Base-by-base conservation (phyloP, 345 rosid genomes). In the Clausena lansium region DNA sequence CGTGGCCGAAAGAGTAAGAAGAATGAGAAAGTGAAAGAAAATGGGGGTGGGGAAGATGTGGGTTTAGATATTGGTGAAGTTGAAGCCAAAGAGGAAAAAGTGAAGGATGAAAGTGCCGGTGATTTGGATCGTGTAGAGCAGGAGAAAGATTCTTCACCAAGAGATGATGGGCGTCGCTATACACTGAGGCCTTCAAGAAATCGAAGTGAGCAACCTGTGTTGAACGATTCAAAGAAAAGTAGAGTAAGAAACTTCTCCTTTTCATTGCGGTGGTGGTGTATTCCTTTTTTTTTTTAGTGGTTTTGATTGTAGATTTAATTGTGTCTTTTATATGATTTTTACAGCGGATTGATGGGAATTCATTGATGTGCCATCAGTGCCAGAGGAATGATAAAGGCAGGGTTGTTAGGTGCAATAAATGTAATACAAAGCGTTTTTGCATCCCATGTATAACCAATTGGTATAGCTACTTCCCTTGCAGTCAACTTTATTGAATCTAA, bases 281-380 rank as follows among this genome's bases (percentile, higher is more conserved):
- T 19, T 64, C 1, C 7, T 19, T 17, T 15, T 38, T 27, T 4
- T 58, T 9, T 6, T 17, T 41, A 39, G 3, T 73, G 4, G 4
- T 14, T 68, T 58, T 73, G 13, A 7, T 10, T 63, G 11, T 17
- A 3, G 10, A 24, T 20, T n/a, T 38, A 57, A 20, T 54, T 9
- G 32, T 35, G 19, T 75, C 27, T 20, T 17, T 20, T 22, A 6
- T 70, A 45, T 61, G 54, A 63, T 35, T 38, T 30, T 24, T 77
- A 62, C 47, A 84, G 85, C 75, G 60, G 1, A 72, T 57, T 3
- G 75, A 24, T 39, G 83, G 76, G 10, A 24, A 66, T n/a, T 76
- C 85, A 7, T 33, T 35, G 55, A 91, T 79, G 88, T 91, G 95
- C 69, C 93, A 91, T 75, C 96, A 91, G 50, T 91, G 96, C 77